A percentile compares a stretch with the other conserved stretches of the same genome.
These are phyloP conservation scores for Arthrinium phaeospermum DNA, from an alignment of 2,329 filamentous ascomycete genomes.

Conservation along the genomic window DNA sequence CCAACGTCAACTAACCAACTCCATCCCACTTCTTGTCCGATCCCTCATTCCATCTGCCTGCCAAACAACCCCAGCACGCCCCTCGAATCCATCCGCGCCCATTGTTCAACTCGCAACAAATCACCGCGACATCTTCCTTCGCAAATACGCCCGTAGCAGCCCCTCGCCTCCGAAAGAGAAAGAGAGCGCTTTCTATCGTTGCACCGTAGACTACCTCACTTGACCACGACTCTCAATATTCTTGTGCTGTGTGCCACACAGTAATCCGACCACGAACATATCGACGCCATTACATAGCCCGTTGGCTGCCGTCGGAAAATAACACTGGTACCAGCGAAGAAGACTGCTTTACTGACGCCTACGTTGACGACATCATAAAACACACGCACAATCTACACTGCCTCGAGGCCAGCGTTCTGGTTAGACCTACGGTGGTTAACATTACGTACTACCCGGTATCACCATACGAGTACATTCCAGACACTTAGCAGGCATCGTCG, in stretches of 20 bases:
- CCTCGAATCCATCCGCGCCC: constrained; percentile 2
- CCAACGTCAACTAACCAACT: background rate
- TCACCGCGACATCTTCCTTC: background rate
- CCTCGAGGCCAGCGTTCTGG: background rate
- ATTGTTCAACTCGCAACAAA: background rate
- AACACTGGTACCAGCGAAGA: background rate
- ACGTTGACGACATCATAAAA: background rate
- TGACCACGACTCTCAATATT: background rate
- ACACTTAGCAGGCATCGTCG: constrained; percentile 11
- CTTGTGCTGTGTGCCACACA: constrained; percentile 8
- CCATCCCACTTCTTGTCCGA: background rate
- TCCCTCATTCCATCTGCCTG: constrained; percentile 2
- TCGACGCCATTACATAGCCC: background rate
- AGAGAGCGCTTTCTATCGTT: background rate
- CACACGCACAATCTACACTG: background rate
- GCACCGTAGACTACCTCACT: background rate
- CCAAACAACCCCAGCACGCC: background rate
- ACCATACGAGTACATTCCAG: constrained; percentile 14
- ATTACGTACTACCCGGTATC: background rate
- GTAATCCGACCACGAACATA: background rate
- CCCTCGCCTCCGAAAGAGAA: background rate
- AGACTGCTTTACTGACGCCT: background rate
- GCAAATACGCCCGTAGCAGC: background rate
- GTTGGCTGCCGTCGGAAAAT: background rate
- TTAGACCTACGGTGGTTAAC: background rate